Conservation (phyloP, 2,329 filamentous ascomycete genomes). For the Akanthomyces uredinophilus region DNA sequence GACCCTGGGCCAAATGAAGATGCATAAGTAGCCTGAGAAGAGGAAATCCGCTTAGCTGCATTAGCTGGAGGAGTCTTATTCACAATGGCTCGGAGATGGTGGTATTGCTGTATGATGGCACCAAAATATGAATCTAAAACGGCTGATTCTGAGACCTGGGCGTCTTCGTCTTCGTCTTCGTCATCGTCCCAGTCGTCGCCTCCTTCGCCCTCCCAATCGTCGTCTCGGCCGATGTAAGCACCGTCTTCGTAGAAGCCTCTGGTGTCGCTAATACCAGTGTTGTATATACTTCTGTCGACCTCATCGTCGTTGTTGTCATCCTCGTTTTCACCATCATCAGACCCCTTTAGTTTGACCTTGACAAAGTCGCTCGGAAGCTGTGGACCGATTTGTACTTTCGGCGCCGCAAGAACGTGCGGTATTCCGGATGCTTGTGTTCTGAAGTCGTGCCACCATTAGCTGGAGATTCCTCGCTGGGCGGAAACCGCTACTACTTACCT, state of each 20-base stretch:
- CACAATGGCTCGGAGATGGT: conserved; percentile 57
- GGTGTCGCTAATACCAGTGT: conserved; percentile 45
- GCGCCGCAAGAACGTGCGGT: conserved; percentile 65
- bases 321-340: conserved; percentile 26
- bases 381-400: conserved; percentile 49
- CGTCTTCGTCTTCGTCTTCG: conserved; percentile 23
- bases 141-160: conserved; percentile 28
- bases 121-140: conserved; percentile 64
- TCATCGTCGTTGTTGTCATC: conserved; percentile 26
- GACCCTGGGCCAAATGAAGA: conserved; percentile 48
- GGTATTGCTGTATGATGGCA: conserved; percentile 61
- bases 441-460: conserved; percentile 20
- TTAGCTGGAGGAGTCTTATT: conserved; percentile 48
- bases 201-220: conserved; percentile 25
- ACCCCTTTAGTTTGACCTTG: conserved; percentile 23
- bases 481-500: conserved; percentile 46
- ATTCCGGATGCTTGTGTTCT: conserved; percentile 73
- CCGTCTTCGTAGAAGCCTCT: conserved; percentile 71
- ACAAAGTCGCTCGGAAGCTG: conserved; percentile 39
- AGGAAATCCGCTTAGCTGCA: conserved; percentile 48
- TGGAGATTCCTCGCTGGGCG: not conserved
- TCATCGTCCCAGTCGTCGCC: conserved; percentile 26
- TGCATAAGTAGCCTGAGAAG: conserved; percentile 51
- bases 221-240: conserved; percentile 64
- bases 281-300: conserved; percentile 42